phyloP scores from a whole-genome alignment of 306 rosid genomes.

The Rosa lucieae region DNA sequence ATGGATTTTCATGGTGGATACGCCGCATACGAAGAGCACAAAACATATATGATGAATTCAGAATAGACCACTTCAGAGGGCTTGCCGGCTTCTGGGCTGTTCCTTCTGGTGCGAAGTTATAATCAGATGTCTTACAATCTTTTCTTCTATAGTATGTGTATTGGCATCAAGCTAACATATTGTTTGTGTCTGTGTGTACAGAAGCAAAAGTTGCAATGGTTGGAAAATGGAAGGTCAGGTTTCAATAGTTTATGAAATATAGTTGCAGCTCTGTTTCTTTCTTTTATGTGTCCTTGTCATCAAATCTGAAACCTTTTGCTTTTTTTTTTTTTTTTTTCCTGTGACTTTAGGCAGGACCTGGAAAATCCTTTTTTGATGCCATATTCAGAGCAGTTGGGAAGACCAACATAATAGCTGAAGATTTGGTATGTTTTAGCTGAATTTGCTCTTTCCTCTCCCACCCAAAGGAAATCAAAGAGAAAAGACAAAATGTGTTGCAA shows the following conservation, averaged over 20 bases:
- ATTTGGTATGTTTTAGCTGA: conserved; percentile 59
- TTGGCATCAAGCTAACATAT: conserved; percentile 32
- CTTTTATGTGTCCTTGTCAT: conserved; percentile 26
- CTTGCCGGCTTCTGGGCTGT: conserved; percentile 95
- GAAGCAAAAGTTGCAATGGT: conserved; percentile 85
- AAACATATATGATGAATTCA: conserved; percentile 77
- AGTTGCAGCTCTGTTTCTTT: conserved; percentile 16
- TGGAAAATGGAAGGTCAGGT: conserved; percentile 92
- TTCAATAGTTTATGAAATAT: conserved; percentile 23
- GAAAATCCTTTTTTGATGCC: conserved; percentile 76
- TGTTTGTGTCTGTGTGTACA: conserved; percentile 47
- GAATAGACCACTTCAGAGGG: conserved; percentile 97
- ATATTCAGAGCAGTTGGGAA: conserved; percentile 71
- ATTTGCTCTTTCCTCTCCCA: not conserved
- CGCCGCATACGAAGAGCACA: conserved; percentile 80
- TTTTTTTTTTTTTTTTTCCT: conserved; percentile 22
- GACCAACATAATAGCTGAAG: conserved; percentile 84
- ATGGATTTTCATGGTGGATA: conserved; percentile 94
- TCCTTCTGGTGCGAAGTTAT: conserved; percentile 66
- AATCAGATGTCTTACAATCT: conserved; percentile 19
- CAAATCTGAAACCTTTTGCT: conserved; percentile 14
- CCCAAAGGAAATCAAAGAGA: not conserved
- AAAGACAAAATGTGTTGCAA: not conserved
- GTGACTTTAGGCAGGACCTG: conserved; percentile 85
- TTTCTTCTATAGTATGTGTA: conserved; percentile 15